phyloP scores from a whole-genome alignment of 73 alveolate species.

The Uronychia binucleata region DNA sequence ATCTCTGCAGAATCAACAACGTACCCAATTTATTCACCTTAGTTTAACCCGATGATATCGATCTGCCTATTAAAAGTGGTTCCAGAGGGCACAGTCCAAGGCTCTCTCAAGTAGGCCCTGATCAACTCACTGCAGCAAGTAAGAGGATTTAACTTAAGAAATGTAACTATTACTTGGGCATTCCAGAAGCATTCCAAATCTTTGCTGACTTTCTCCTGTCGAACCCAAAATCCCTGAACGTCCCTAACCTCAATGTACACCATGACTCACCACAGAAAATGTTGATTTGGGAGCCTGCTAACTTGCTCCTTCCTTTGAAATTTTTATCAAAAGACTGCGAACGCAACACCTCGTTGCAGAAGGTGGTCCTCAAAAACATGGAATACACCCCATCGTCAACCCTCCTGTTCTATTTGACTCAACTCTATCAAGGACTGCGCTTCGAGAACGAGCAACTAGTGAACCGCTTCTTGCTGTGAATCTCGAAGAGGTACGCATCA shows the following conservation, averaged over 20 bases:
- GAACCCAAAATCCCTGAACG: neutral
- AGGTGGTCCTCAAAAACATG: neutral
- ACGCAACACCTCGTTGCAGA: neutral
- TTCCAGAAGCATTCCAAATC: neutral
- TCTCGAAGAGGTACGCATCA: slow-evolving; percentile 39
- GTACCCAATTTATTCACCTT: neutral
- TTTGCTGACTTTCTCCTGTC: neutral
- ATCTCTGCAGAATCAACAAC: too few species aligned
- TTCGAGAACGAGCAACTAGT: neutral
- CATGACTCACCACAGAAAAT: neutral
- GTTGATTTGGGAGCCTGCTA: neutral
- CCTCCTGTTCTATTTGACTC: neutral
- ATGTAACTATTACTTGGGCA: neutral
- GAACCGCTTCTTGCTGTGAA: neutral
- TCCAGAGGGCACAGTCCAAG: neutral
- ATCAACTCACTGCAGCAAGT: neutral
- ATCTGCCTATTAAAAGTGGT: too few species aligned
- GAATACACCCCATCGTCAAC: neutral
- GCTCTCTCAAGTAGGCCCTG: neutral
- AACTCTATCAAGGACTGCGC: slow-evolving; percentile 3
- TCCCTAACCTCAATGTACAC: neutral
- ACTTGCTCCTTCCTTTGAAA: neutral
- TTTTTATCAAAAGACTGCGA: neutral
- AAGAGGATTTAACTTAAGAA: neutral
- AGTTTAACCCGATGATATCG: neutral